Evolutionary conservation across 768 basidiomycete genomes (phyloP), one percentile per base, ranked within the genome.

Genomic region (Porpolomopsis calyptriformis): DNA sequence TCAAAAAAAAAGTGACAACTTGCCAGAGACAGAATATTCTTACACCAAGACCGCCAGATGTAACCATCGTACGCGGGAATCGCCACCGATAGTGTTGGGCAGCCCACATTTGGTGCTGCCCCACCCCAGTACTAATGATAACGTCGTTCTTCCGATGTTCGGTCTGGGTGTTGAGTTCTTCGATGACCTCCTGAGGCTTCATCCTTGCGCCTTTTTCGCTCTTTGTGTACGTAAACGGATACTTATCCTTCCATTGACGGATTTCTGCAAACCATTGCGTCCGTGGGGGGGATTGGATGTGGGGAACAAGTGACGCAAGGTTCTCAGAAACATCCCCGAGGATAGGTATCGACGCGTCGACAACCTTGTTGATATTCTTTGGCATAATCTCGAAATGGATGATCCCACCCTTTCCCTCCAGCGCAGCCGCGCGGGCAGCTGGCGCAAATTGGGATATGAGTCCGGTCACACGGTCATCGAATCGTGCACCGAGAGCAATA

Each of bases 41-140:
- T 64, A 91, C 89, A 4, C 94, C 94, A 16, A 97, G 76, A 52
- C 94, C 94, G 53, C 94, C 94, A 26, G 88, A 92, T 11, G 92
- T 90, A 45, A 94, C 80, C 83, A 97, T 75, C 38, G 87, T 74
- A 34, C 82, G 74, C 0, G 96, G 96, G 40, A 83, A 67, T 50
- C 68, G 85, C 93, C 93, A 99, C 48, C 93, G 73, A 66, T 78
- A 98, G 61, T 83, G 73, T 63, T 99, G 96, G 34, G 88, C 89
- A 1, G 94, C 94, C 92, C 91, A 98, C 96, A 98, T 98, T 66
- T 99, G 94, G 67, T 98, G 96, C 62, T 99, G 96, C 6, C 96
- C 96, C 18, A 99, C 96, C 55, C 96, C 96, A 12, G 96, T 99
- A 9, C 89, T 65, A 43, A 99, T 66, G 57, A 99, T 67, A 31